Evolutionary conservation across 2,329 filamentous ascomycete species (phyloP).

Genomic region (Fusarium sp.): DNA sequence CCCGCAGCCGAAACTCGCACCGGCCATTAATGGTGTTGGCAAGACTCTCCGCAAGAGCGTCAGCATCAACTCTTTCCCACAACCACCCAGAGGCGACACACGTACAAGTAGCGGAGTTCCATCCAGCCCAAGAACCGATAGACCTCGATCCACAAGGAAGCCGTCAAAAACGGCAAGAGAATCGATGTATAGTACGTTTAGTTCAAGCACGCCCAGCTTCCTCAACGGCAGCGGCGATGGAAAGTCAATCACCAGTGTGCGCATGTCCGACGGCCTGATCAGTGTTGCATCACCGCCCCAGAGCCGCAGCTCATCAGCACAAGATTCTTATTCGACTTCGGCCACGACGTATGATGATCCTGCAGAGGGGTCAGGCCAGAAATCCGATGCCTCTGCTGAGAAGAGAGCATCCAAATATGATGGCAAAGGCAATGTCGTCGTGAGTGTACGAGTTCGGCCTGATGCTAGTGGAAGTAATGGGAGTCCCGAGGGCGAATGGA

Average conservation of each 20-base stretch:
- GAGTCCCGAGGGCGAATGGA: slow-evolving; percentile 84
- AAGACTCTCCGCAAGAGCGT: slow-evolving; percentile 86
- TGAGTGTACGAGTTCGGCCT: slow-evolving; percentile 93
- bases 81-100: slow-evolving; percentile 79
- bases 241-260: slow-evolving; percentile 75
- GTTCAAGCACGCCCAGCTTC: slow-evolving; percentile 74
- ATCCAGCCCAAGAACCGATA: slow-evolving; percentile 70
- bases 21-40: slow-evolving; percentile 68
- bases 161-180: slow-evolving; percentile 67
- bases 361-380: slow-evolving; percentile 64
- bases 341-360: slow-evolving; percentile 89
- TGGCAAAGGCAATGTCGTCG: slow-evolving; percentile 92
- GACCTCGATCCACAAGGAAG: slow-evolving; percentile 62
- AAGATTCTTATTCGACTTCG: slow-evolving; percentile 92
- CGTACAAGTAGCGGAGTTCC: slow-evolving; percentile 69
- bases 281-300: slow-evolving; percentile 86
- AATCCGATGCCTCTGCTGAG: slow-evolving; percentile 51
- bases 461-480: slow-evolving; percentile 75
- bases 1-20: slow-evolving; percentile 67
- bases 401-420: slow-evolving; percentile 71
- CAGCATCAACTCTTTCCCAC: slow-evolving; percentile 94
- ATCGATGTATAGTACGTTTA: slow-evolving; percentile 63
- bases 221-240: slow-evolving; percentile 83
- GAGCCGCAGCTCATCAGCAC: slow-evolving; percentile 90
- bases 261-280: slow-evolving; percentile 80